These are phyloP conservation scores for Laetiporus sulphureus DNA, from an alignment of 1,284 basidiomycete species.

Conservation along the genomic window DNA sequence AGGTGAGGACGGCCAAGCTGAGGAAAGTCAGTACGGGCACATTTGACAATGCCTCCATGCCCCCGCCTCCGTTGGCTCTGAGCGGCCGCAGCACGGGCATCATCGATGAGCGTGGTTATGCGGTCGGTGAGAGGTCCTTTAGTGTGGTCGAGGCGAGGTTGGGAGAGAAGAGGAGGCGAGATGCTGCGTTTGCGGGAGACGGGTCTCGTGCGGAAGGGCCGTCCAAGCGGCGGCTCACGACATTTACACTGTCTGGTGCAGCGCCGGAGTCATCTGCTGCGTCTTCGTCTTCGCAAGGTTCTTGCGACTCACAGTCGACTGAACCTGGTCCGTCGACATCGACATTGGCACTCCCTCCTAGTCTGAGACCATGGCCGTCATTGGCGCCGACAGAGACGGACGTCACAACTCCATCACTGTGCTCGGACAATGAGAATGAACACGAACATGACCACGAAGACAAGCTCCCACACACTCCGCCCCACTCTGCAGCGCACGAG, in stretches of 20 bases:
- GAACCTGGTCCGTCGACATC: conserved; percentile 6
- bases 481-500: neutral
- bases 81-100: conserved; percentile 11
- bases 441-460: conserved; percentile 31
- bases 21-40: conserved; percentile 36
- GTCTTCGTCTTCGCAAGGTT: conserved; percentile 2
- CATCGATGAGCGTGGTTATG: neutral
- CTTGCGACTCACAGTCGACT: conserved; percentile 1
- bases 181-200: conserved; percentile 9
- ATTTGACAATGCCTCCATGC: conserved; percentile 9
- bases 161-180: conserved; percentile 21
- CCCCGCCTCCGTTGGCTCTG: conserved; percentile 5
- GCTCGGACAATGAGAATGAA: conserved; percentile 48
- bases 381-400: conserved; percentile 22
- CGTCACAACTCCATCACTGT: conserved; percentile 55
- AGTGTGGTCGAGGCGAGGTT: conserved; percentile 15
- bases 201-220: neutral
- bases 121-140: conserved; percentile 16
- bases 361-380: conserved; percentile 20
- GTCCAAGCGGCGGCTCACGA: conserved; percentile 1
- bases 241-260: neutral
- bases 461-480: conserved; percentile 8
- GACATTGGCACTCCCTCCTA: conserved; percentile 7
- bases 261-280: neutral
- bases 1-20: conserved; percentile 68